These are phyloP conservation scores for Backusella tarrabulga DNA, from an alignment of 192 early-diverging fungal species.

Conservation along the genomic window DNA sequence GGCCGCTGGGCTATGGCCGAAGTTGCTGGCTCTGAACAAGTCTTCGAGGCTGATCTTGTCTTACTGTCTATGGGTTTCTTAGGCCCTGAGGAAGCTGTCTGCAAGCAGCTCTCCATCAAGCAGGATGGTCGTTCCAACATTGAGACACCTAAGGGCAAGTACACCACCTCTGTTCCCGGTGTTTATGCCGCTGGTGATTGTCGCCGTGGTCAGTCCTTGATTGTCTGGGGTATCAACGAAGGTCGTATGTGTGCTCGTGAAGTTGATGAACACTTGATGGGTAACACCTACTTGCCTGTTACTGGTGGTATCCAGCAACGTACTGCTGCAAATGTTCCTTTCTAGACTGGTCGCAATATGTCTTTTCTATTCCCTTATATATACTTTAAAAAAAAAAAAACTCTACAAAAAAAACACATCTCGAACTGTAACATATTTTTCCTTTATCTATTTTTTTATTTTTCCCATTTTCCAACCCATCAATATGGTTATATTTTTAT, in stretches of 20 bases:
- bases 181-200: conserved; percentile 99
- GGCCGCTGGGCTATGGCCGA: conserved; percentile 91
- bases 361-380: neutral
- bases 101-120: conserved; percentile 79
- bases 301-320: conserved; percentile 84
- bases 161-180: conserved; percentile 72
- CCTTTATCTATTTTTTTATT: neutral
- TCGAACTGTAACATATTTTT: conserved; percentile 1
- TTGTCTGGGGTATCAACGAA: conserved; percentile 99
- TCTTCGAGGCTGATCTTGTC: conserved; percentile 88
- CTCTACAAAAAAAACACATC: neutral
- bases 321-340: neutral
- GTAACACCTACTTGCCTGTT: conserved; percentile 81
- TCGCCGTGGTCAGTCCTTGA: conserved; percentile 90
- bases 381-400: neutral
- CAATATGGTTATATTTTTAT: neutral
- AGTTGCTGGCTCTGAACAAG: conserved; percentile 79
- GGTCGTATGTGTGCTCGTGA: conserved; percentile 93
- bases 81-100: conserved; percentile 85
- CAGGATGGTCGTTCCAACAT: conserved; percentile 79
- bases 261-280: conserved; percentile 82
- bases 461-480: neutral
- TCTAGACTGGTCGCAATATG: neutral
- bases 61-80: conserved; percentile 90
- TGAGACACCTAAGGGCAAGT: conserved; percentile 73